A percentile compares a stretch with the other conserved stretches of the same genome.
These are phyloP conservation scores for Drechmeria coniospora DNA, from an alignment of 2,329 filamentous ascomycete genomes.

Conservation along the genomic window DNA sequence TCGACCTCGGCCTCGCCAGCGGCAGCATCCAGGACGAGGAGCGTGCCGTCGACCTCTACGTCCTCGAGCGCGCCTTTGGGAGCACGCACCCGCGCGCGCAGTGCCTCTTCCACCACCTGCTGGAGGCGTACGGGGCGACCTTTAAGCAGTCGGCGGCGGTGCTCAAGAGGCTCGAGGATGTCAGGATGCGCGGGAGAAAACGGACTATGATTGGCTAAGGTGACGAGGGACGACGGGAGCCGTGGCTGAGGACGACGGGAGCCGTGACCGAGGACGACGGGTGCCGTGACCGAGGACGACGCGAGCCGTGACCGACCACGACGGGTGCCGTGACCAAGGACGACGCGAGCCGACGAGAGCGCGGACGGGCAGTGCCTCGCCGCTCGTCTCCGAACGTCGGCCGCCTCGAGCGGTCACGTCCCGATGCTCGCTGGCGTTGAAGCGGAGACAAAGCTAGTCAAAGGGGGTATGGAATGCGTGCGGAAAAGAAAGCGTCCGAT, in stretches of 20 bases:
- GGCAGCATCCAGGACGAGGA: conserved; percentile 79
- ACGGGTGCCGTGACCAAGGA: too few species aligned
- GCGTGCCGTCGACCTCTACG: conserved; percentile 88
- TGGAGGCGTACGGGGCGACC: conserved; percentile 56
- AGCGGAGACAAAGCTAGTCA: too few species aligned
- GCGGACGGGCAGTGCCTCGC: too few species aligned
- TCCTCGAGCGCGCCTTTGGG: conserved; percentile 83
- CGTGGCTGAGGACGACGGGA: too few species aligned
- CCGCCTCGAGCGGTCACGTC: too few species aligned
- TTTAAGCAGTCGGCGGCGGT: conserved; percentile 64
- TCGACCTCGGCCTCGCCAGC: conserved; percentile 84
- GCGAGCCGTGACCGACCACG: too few species aligned
- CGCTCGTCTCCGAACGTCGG: too few species aligned
- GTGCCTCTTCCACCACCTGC: conserved; percentile 54
- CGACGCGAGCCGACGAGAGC: too few species aligned
- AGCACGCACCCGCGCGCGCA: conserved; percentile 87
- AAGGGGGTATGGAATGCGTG: too few species aligned
- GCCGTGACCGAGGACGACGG: too few species aligned
- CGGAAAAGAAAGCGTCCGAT: too few species aligned
- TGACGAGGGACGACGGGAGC: background rate
- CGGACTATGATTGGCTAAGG: conserved; percentile 81
- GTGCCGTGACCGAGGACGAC: too few species aligned
- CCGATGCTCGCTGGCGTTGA: conserved; percentile 22
- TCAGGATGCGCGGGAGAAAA: conserved; percentile 86
- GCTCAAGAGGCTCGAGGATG: conserved; percentile 74